These are phyloP conservation scores for Debaryomyces sp. DNA, from an alignment of 1,139 yeast genomes.

Conservation along the genomic window DNA sequence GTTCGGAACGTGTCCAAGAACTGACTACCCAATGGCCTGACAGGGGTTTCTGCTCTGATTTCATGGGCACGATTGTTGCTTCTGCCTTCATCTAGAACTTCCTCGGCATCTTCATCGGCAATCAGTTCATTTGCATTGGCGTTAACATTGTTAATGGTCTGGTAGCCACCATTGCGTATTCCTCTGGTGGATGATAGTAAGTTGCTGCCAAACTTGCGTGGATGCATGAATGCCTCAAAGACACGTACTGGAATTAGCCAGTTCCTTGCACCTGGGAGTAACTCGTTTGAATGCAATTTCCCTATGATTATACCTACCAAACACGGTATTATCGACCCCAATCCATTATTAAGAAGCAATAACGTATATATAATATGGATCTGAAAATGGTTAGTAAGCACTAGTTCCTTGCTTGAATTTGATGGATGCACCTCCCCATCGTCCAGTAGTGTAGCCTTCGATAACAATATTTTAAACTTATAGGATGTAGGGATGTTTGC, in stretches of 20 bases:
- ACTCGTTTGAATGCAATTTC: slow-evolving; percentile 51
- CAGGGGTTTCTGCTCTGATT: slow-evolving; percentile 56
- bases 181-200: not conserved
- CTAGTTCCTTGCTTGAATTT: slow-evolving; percentile 29
- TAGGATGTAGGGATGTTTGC: slow-evolving; percentile 62
- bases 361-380: slow-evolving; percentile 55
- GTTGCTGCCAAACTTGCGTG: slow-evolving; percentile 15
- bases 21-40: slow-evolving; percentile 60
- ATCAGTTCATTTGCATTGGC: slow-evolving; percentile 12
- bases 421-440: slow-evolving; percentile 14
- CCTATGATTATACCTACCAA: slow-evolving; percentile 65
- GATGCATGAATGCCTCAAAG: slow-evolving; percentile 29
- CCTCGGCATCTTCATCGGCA: slow-evolving; percentile 25
- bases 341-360: slow-evolving; percentile 57
- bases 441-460: slow-evolving; percentile 22
- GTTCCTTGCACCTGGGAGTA: slow-evolving; percentile 61
- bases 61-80: slow-evolving; percentile 25
- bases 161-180: slow-evolving; percentile 11
- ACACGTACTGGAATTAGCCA: slow-evolving; percentile 47
- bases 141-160: not conserved
- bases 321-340: slow-evolving; percentile 52
- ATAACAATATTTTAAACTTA: slow-evolving; percentile 52
- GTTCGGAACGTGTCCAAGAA: slow-evolving; percentile 59
- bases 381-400: slow-evolving; percentile 60
- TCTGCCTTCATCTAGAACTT: slow-evolving; percentile 28